Base-by-base conservation (phyloP, 2,329 filamentous ascomycete genomes). In the Acephala macrosclerotiorum region DNA sequence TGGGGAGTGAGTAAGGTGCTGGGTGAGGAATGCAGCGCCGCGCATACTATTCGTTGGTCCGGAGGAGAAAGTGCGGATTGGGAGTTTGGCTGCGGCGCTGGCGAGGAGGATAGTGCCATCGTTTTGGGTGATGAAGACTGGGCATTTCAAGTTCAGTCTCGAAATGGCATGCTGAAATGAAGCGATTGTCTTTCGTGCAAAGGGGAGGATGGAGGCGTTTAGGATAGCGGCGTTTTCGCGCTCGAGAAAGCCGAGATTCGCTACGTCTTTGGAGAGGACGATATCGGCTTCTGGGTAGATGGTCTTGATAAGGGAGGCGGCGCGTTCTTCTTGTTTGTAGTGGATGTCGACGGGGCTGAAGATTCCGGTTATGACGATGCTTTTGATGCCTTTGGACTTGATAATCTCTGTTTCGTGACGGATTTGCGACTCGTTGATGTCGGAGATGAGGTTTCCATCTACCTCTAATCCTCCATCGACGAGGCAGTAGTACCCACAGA, bases 41-140 rank as follows among this genome's bases (percentile, higher is more conserved):
- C 84, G 81, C 81, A 88, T 86, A 60, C 83, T 87, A 72, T 89
- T 89, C 0, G 87, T 89, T 1, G 87, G 85, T 0, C 87, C 87
- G 51, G 82, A 85, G 0, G 85, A 86, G 68, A 89, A 89, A 0
- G 85, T 88, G 38, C 83, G 78, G 63, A 89, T 88, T 0, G 87
- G 87, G 7, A 87, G 74, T 22, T 79, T 77, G 0, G 84, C 80
- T 0, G 87, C 87, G 61, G 80, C 78, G 1, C 81, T 80, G 0
- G 81, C 84, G 1, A 83, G 80, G 1, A 87, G 74, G 1, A 89
- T 79, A 0, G 85, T 88, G 1, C 87, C 87, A 66, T 89, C 87
- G 56, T 89, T 89, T 71, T 88, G 85, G 0, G 86, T 87, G 26
- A 90, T 78, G 65, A 86, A 89, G 0, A 89, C 79, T 1, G 70